Evolutionary conservation across 805 yeast genomes (phyloP).

Genomic region (Candida chauliodis): DNA sequence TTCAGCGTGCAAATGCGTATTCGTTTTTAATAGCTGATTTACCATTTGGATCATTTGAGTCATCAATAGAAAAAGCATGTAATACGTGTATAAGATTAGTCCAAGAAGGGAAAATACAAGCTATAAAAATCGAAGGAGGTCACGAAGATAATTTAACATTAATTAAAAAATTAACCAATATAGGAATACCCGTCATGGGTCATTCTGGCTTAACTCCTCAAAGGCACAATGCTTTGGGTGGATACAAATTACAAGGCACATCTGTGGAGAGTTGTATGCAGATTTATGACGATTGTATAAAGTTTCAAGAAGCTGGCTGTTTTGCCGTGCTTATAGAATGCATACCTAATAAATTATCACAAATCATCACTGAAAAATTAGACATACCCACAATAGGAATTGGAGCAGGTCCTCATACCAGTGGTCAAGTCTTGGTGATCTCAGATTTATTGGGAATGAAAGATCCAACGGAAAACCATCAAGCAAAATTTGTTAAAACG

Average conservation of each 20-base stretch:
- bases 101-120: conserved; percentile 56
- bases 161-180: conserved; percentile 50
- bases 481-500: conserved; percentile 71
- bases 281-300: conserved; percentile 63
- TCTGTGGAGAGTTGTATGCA: conserved; percentile 49
- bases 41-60: conserved; percentile 85
- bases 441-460: conserved; percentile 80
- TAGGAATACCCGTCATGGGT: conserved; percentile 88
- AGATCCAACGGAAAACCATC: conserved; percentile 42
- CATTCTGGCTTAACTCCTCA: conserved; percentile 95
- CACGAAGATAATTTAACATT: conserved; percentile 47
- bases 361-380: conserved; percentile 55
- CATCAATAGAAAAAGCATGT: conserved; percentile 59
- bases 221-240: conserved; percentile 71
- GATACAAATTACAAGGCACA: conserved; percentile 84
- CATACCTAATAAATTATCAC: conserved; percentile 71
- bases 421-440: conserved; percentile 89
- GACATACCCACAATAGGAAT: conserved; percentile 87
- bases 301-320: conserved; percentile 72
- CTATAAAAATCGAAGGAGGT: conserved; percentile 86
- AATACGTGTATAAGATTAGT: conserved; percentile 54
- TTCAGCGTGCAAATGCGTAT: conserved; percentile 60
- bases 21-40: conserved; percentile 79
- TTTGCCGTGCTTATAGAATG: conserved; percentile 79
- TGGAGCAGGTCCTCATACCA: conserved; percentile 83